Percentiles rank a stretch among this genome's conserved stretches.
These are phyloP conservation scores for Colletotrichum navitas DNA, from an alignment of 2,329 filamentous ascomycete species.

Conservation along the genomic window DNA sequence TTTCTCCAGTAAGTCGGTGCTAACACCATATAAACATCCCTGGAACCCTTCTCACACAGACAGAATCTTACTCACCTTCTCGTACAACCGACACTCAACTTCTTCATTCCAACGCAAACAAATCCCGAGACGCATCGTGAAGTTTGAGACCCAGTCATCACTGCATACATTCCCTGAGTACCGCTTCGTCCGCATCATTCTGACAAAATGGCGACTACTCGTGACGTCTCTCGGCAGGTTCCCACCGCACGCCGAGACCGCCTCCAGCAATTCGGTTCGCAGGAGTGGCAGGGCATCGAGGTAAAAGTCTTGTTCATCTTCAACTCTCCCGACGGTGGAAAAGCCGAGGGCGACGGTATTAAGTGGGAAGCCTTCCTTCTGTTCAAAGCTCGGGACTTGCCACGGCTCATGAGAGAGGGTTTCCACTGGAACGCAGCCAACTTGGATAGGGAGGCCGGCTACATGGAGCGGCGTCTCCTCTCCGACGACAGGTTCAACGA, in stretches of 20 bases:
- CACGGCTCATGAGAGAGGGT: conserved; percentile 19
- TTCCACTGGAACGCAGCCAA: conserved; percentile 21
- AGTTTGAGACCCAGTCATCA: too few species aligned
- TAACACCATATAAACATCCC: not conserved
- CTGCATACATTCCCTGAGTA: not conserved
- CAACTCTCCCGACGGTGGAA: not conserved
- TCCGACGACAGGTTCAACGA: accelerated
- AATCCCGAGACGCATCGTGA: too few species aligned
- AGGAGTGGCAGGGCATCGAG: not conserved
- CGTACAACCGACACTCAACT: too few species aligned
- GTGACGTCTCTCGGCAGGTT: not conserved
- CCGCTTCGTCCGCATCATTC: not conserved
- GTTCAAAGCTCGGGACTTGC: not conserved
- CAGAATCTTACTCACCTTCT: not conserved
- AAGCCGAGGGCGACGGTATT: accelerated
- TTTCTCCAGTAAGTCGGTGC: not conserved
- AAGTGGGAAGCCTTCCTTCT: conserved; percentile 8
- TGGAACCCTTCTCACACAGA: too few species aligned
- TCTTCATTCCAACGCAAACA: not conserved
- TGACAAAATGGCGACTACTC: not conserved
- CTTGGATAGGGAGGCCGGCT: not conserved
- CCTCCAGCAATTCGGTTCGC: not conserved
- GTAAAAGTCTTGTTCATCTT: not conserved
- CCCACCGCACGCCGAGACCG: not conserved
- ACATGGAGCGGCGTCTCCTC: not conserved